phyloP scores from a whole-genome alignment of 495 filamentous ascomycete genomes.

The Aspergillus asperescens region DNA sequence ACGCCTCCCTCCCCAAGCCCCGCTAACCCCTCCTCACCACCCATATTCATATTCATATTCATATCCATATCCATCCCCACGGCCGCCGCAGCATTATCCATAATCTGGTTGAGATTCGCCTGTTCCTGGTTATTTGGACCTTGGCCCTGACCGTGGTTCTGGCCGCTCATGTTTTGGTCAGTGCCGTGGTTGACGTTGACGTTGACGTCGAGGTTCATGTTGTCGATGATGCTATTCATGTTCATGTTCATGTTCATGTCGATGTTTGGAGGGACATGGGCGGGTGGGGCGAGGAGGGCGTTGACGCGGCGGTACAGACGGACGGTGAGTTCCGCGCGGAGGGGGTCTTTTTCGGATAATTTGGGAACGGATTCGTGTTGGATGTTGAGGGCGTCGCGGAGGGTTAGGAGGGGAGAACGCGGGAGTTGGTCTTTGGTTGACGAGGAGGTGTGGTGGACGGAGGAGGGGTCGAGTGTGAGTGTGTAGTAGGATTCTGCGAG shows the following conservation, averaged over 20 bases:
- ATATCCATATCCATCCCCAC: conserved; percentile 26
- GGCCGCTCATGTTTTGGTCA: conserved; percentile 6
- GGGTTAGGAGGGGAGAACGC: conserved; percentile 42
- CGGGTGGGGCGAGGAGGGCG: conserved; percentile 42
- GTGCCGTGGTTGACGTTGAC: conserved; percentile 10
- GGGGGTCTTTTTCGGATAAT: conserved; percentile 54
- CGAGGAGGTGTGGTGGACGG: conserved; percentile 34
- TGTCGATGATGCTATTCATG: conserved; percentile 40
- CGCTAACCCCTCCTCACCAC: conserved; percentile 16
- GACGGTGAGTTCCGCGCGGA: conserved; percentile 65
- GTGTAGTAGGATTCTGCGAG: conserved; percentile 49
- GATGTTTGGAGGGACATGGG: conserved; percentile 35
- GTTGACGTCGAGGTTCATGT: conserved; percentile 38
- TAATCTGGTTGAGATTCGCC: conserved; percentile 44
- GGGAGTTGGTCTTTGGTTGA: conserved; percentile 37
- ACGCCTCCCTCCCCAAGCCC: conserved; percentile 11
- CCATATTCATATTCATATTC: conserved; percentile 8
- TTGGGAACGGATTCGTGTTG: conserved; percentile 58
- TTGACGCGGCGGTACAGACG: conserved; percentile 73
- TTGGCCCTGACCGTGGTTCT: conserved; percentile 2
- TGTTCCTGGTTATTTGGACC: conserved; percentile 15
- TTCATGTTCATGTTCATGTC: conserved; percentile 24
- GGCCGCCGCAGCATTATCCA: conserved; percentile 41
- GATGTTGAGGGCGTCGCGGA: conserved; percentile 66
- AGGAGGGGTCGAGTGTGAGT: conserved; percentile 38